Evolutionary conservation across 2,329 filamentous ascomycete species (phyloP), one percentile per base, ranked within the genome.

Genomic region (Lasiodiplodia gonubiensis): DNA sequence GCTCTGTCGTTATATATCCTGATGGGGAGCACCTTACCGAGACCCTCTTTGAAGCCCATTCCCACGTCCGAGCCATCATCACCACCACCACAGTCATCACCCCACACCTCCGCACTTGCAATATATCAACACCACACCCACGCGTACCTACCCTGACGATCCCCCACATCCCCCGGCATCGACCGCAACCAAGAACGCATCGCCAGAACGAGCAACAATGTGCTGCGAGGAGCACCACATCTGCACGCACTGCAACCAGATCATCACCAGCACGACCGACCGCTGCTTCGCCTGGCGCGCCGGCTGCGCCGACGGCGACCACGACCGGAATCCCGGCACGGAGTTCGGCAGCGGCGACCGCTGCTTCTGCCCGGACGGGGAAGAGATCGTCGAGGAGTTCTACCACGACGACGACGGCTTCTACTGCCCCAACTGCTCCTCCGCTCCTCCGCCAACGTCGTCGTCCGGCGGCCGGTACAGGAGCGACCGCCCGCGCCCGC

Each of bases 381-480:
- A 63, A 63, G 49, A 48, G 59, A 63, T 63, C 59, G 46, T 63
- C 59, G 59, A 63, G 59, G 42, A 63, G 30, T 63, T 63, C 59
- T 33, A 51, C 46, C 59, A 63, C 46, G 27, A n/a, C 4, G 46
- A 63, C 59, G 59, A 63, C 46, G 59, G 59, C 27, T 30, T 30
- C 42, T 46, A 46, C 42, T 63, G 59, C 21, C 59, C 59, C 25
- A 33, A 51, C 11, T 63, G 59, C 30, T 51, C 57, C 10, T 2
- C 49, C 27, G 7, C 23, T 27, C 49, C 11, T 52, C 21, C 23
- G 8, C n/a, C 21, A n/a, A 11, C 46, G 21, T 27, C 16, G 18
- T 21, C 42, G 5, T 18, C 42, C n/a, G 1, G 18, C 42, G 42
- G 18, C 6, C 42, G 42, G n/a, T 21, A 46, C n/a, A 46, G 25